phyloP scores from a whole-genome alignment of 164 flowering plant genomes.

The Nelumbo lutea region DNA sequence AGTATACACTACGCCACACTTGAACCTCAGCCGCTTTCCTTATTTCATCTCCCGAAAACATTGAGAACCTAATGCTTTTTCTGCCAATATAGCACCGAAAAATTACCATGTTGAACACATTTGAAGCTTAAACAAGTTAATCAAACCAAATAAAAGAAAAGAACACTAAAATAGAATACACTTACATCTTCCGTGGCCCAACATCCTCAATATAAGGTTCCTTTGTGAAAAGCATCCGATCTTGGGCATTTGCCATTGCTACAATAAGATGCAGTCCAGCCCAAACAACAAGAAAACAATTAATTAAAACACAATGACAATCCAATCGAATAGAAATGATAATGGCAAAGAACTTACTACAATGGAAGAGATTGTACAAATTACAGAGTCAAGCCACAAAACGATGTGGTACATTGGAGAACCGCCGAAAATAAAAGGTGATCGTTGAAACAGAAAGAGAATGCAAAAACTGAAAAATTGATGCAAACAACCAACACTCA shows the following conservation, averaged over 20 bases:
- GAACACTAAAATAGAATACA: background rate
- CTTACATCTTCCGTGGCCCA: constrained; percentile 66
- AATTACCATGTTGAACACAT: background rate
- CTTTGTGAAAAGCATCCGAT: constrained; percentile 50
- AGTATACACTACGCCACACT: constrained; percentile 35
- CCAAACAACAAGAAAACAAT: too few relatives aligned
- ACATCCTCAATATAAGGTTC: constrained; percentile 72
- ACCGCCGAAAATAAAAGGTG: too few relatives aligned
- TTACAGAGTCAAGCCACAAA: too few relatives aligned
- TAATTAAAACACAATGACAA: too few relatives aligned
- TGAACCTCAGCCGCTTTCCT: constrained; percentile 52
- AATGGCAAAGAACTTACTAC: too few relatives aligned
- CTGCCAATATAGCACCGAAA: constrained; percentile 26
- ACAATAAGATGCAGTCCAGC: background rate
- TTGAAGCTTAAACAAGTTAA: background rate
- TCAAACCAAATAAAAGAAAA: background rate
- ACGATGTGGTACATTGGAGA: too few relatives aligned
- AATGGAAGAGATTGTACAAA: too few relatives aligned
- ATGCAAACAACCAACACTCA: too few relatives aligned
- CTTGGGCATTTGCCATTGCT: constrained; percentile 12
- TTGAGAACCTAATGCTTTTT: constrained; percentile 51
- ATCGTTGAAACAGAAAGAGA: too few relatives aligned
- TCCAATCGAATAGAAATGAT: too few relatives aligned
- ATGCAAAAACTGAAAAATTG: too few relatives aligned
- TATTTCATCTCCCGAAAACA: constrained; percentile 53